Base-by-base conservation (phyloP, 2,329 filamentous ascomycete genomes). In the Chrysosporium keratinophilum region DNA sequence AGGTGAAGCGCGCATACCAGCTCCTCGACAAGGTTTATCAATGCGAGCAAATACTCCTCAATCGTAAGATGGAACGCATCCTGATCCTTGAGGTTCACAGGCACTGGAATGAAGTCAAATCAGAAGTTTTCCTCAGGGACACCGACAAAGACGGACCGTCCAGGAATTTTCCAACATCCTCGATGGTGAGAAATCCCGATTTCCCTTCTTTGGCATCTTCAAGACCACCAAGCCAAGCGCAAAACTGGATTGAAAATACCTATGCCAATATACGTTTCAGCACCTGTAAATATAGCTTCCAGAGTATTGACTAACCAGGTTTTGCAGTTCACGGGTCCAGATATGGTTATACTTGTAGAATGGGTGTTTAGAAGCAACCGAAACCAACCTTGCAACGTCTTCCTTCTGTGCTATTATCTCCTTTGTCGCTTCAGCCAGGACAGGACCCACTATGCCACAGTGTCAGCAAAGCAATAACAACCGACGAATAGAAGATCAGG, bases 331-430 rank as follows among this genome's bases (percentile, higher is more conserved):
- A 55, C 88, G 81, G 28, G 82, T 80, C 93, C 93, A 98, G 67
- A 88, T 81, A 54, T 77, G 75, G 71, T 96, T 96, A 75, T 94
- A 96, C 79, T 95, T 96, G 82, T 97, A 98, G 76, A 97, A 98
- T 0, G 93, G 91, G 64, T 94, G 85, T 67, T 87, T 79, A 23
- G 88, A 90, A 1, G 90, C 88, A 52, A 87, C 79, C 52, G 77
- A 72, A 57, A 81, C 79, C 43, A 98, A 80, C 60, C 84, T 81
- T 54, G 75, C 72, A 44, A 96, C 78, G 43, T 84, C 85, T 46
- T 81, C 75, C 54, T 87, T 78, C 68, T 95, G 82, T 35, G 85
- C 79, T 58, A 79, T 74, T 66, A 97, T 86, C 54, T 80, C 79
- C 57, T 74, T 72, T 56, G 88, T 80, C 1, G 88, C 83, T 60